A percentile compares a stretch with the other conserved stretches of the same genome.
Evolutionary conservation across 2,329 filamentous ascomycete genomes (phyloP).

Genomic region (Aureobasidium lini): DNA sequence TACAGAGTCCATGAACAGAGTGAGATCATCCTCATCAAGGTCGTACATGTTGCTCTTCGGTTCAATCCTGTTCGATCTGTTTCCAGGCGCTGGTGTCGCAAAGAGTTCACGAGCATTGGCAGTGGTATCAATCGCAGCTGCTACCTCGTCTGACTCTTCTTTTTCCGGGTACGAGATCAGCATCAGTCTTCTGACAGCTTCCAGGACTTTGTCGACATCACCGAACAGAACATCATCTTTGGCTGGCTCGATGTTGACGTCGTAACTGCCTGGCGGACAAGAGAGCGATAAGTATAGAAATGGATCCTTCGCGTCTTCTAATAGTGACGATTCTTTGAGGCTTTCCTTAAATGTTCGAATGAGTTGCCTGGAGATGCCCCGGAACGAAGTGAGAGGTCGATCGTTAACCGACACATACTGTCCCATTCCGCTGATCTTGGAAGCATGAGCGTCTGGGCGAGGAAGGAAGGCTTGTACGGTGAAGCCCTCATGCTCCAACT

Average conservation of each 20-base stretch:
- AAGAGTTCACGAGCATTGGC: constrained; percentile 11
- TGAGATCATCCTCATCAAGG: constrained; percentile 29
- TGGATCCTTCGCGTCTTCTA: constrained; percentile 38
- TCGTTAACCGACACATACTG: constrained; percentile 62
- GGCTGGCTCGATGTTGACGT: constrained; percentile 62
- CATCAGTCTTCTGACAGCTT: constrained; percentile 39
- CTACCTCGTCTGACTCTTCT: background rate
- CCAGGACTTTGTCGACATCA: constrained; percentile 44
- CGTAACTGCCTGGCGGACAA: constrained; percentile 58
- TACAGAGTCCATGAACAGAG: constrained; percentile 12
- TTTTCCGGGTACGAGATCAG: constrained; percentile 26
- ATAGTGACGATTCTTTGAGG: constrained; percentile 29
- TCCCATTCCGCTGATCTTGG: constrained; percentile 34
- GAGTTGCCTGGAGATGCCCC: constrained; percentile 55
- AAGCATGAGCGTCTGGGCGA: constrained; percentile 36
- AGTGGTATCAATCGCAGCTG: background rate
- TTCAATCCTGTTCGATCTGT: background rate
- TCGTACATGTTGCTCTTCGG: constrained; percentile 28
- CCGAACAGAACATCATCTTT: constrained; percentile 67
- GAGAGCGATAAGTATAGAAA: constrained; percentile 59
- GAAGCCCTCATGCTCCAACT: constrained; percentile 34
- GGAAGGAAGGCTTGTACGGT: constrained; percentile 54
- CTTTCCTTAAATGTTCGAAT: constrained; percentile 44
- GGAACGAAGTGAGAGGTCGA: constrained; percentile 51
- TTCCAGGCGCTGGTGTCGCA: background rate